Evolutionary conservation across 1,284 basidiomycete species (phyloP), one percentile per base, ranked within the genome.

Genomic region (Cystobasidiaceae sp.): DNA sequence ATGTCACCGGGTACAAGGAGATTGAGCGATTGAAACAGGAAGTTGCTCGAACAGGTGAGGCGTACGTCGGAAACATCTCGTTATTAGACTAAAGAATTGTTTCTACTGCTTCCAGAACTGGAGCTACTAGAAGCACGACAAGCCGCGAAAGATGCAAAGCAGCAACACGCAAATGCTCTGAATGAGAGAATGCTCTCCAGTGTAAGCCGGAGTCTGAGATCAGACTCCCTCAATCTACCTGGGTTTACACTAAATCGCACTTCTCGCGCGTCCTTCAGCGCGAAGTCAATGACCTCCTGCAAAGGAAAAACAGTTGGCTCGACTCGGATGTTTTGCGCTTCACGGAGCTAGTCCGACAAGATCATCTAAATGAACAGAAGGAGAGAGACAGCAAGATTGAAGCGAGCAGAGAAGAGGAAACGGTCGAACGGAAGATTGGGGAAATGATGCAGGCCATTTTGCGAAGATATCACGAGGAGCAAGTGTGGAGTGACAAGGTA

Each of bases 401-500:
- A 23, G 84, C 89, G 3, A 81, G 83, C 32, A 80, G 82, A 43
- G 81, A 84, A 1, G 93, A 97, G 72, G 81, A 84, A 46, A 83
- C 82, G 0, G 89, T 91, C 23, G 93, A 97, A 72, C 82, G 82
- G 51, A 88, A 88, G 71, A 94, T 96, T 76, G 86, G 82, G 2
- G 70, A 72, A 72, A 81, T 96, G 67, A 89, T 93, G 86, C 85
- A 86, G 66, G 80, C 84, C 3, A 96, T 96, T 72, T 82, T 97
- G 63, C 85, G 77, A 54, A 74, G 92, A 30, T 97, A 97, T 76
- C 93, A 97, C 78, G 93, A 96, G 77, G 93, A 96, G 75, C 93
- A 97, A 76, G 85, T 94, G 4, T 97, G 93, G 93, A 91, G 89
- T 67, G 93, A 97, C 80, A 97, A 97, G 79, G 74, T 73, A 34